Base-by-base conservation (phyloP, 129 eudicot species). In the Arctium minus region DNA sequence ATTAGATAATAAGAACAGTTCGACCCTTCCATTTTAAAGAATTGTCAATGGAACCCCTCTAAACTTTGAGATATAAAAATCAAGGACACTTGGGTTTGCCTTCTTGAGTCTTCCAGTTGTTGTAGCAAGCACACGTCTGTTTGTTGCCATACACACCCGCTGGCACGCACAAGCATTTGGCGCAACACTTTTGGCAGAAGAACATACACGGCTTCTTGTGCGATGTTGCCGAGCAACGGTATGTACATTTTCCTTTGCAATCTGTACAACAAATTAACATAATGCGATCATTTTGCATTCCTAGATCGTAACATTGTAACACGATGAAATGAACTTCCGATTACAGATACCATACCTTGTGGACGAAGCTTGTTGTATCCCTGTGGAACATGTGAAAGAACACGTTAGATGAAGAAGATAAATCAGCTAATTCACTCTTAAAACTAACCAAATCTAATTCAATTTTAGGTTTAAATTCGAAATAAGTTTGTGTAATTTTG, bases 191-290 rank as follows among this genome's bases (percentile, higher is more conserved):
- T 69, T 42, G 76, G 78, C 96, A 91, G 85, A 79, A 91, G 77
- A 89, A 89, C 96, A 91, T 91, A 80, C 96, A 91, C 10, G 96
- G 96, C 87, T 91, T 91, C 90, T 82, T 91, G 86, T 91, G 96
- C 10, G 96, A 91, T 37, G 96, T 91, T 29, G 91, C 93, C 33
- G 96, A 91, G 87, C 96, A 91, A 8, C 96, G 37, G 10, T 91
- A 89, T 37, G 85, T 84, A 74, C 96, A 91, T 78, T 82, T 85
- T 1, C 91, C 89, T 42, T 77, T 82, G 91, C 96, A 91, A 65
- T 89, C 96, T 89, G 74, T 60, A 73, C 44, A 11, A n/a, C 65
- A 80, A 32, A 15, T 56, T 39, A 62, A 74, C 0, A 37, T n/a
- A 27, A 72, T 2, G 29, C 3, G 10, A 70, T 35, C 53, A 44